Base-by-base conservation (phyloP, 768 basidiomycete genomes). In the Boletus rufocinnamomeus region DNA sequence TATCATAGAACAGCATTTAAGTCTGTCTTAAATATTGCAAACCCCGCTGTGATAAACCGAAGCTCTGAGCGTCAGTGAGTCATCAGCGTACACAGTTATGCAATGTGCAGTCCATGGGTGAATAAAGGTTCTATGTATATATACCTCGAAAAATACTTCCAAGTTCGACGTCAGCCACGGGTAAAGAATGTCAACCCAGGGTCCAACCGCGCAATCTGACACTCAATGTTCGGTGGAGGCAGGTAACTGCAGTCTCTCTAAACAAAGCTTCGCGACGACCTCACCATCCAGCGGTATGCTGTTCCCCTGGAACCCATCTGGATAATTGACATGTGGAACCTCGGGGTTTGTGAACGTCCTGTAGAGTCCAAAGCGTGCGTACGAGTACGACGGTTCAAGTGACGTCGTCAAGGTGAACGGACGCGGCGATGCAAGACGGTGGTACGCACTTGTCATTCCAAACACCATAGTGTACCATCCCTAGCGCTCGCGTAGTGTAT, bases 311-410 rank as follows among this genome's bases (percentile, higher is more conserved):
- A 97, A 97, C 17, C 91, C 95, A 41, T 88, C 84, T 0, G 93
- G 92, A 64, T 95, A 93, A 23, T 78, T 76, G 0, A 86, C 82
- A 4, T 75, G 76, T 1, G 93, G 94, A 6, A 86, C 69, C 13
- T 83, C 82, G 1, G 93, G 91, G 44, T 84, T 79, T 2, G 91
- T 88, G 69, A 95, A 94, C 40, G 78, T 80, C 50, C 91, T 91
- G 53, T 25, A 23, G 38, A 27, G 23, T n/a, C 41, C 25, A 54
- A 44, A 19, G 13, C 4, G 14, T 16, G 19, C 6, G 17, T 9
- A 11, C 32, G 17, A 30, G 56, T 41, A 41, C 30, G 23, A 14
- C 8, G 21, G 4, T 32, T n/a, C 23, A 35, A 34, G 21, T 17
- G 21, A 25, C 28, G 11, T n/a, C n/a, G n/a, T 25, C 19, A 32